Percentiles rank a stretch among this genome's conserved stretches.
phyloP scores from a whole-genome alignment of 805 yeast genomes.

The Zygosaccharomyces kombuchaensis region DNA sequence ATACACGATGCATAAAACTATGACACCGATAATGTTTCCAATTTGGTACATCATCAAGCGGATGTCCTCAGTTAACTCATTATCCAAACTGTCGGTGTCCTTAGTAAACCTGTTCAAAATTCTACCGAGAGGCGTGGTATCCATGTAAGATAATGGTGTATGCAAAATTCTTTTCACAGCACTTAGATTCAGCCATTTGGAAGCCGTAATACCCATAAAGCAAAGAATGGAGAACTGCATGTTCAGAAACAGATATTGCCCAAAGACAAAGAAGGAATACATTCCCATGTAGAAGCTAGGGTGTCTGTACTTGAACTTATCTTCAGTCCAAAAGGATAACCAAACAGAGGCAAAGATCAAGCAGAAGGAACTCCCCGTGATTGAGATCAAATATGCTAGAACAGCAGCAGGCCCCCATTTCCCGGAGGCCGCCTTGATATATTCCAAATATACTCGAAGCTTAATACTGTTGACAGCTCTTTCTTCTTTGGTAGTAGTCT shows the following conservation, averaged over 20 bases:
- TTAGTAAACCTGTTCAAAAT: conserved; percentile 82
- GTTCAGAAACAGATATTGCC: conserved; percentile 42
- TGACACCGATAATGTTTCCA: conserved; percentile 56
- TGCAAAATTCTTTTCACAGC: conserved; percentile 62
- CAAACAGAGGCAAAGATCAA: conserved; percentile 43
- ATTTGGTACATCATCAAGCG: conserved; percentile 54
- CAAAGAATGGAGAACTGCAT: conserved; percentile 30
- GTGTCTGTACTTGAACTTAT: conserved; percentile 44
- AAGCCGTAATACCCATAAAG: conserved; percentile 48
- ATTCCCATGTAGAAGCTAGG: conserved; percentile 71
- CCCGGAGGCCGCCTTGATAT: conserved; percentile 55
- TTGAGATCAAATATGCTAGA: conserved; percentile 23
- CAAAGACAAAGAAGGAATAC: conserved; percentile 57
- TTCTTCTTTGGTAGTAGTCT: conserved; percentile 47
- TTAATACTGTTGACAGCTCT: conserved; percentile 54
- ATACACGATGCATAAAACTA: conserved; percentile 65
- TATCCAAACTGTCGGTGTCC: conserved; percentile 81
- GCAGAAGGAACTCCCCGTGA: conserved; percentile 30
- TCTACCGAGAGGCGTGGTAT: conserved; percentile 84
- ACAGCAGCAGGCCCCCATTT: conserved; percentile 27
- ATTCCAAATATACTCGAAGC: conserved; percentile 45
- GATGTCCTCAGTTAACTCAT: conserved; percentile 67
- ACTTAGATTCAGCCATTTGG: conserved; percentile 51
- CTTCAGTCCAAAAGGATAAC: conserved; percentile 77
- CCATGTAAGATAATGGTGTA: conserved; percentile 81